These are phyloP conservation scores for Schizochytrium sp. DNA, from an alignment of 108 stramenopile species.

Conservation along the genomic window DNA sequence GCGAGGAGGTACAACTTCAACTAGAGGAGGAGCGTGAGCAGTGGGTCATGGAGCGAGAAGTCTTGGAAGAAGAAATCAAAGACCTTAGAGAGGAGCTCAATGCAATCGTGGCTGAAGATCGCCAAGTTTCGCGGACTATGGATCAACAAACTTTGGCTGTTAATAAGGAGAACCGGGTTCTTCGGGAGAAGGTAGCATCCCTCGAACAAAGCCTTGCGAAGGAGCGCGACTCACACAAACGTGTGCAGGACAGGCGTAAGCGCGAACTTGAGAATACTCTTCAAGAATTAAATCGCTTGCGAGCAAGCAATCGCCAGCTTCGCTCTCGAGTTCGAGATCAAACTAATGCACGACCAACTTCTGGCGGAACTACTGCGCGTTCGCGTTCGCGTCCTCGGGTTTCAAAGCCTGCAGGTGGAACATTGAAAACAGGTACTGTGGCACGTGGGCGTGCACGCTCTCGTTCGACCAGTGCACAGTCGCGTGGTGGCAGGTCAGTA, in stretches of 20 bases:
- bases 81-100: not conserved
- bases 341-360: not conserved
- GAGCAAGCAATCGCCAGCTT: slow-evolving; percentile 42
- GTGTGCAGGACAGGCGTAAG: slow-evolving; percentile 46
- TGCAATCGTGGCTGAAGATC: not conserved
- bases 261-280: slow-evolving; percentile 42
- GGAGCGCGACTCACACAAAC: slow-evolving; percentile 29
- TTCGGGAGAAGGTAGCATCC: slow-evolving; percentile 38
- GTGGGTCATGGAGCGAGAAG: slow-evolving; percentile 12
- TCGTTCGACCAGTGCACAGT: not conserved
- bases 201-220: slow-evolving; percentile 8
- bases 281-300: slow-evolving; percentile 29
- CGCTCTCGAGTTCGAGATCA: not conserved
- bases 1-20: slow-evolving; percentile 22
- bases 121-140: not conserved
- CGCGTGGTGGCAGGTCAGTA: not conserved
- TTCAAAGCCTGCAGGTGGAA: not conserved
- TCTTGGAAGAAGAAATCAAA: slow-evolving; percentile 28
- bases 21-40: slow-evolving; percentile 21
- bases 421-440: not conserved
- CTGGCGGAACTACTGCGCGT: not conserved
- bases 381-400: not conserved
- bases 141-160: slow-evolving; percentile 40
- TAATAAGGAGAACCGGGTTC: not conserved
- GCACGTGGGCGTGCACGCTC: slow-evolving; percentile 16